phyloP scores from a whole-genome alignment of 1,139 yeast species.

The Yamadazyma oceani region DNA sequence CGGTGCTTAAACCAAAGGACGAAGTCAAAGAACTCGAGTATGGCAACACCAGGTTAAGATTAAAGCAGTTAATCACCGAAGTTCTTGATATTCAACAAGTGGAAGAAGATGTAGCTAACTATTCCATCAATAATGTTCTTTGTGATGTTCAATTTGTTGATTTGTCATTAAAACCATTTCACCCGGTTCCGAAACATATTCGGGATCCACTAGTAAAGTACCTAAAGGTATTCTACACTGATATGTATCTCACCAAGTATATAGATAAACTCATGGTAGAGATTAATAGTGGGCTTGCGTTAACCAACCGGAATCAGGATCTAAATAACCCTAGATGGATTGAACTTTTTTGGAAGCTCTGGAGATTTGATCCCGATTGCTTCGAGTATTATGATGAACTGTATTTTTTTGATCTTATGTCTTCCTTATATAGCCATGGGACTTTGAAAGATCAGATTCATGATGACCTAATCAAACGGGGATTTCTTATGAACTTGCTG shows the following conservation, averaged over 20 bases:
- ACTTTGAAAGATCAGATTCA: neutral
- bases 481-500: constrained; percentile 12
- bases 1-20: neutral
- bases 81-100: neutral
- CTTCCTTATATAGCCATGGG: neutral
- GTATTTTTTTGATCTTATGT: constrained; percentile 5
- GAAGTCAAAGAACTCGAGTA: neutral
- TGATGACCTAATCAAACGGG: constrained; percentile 2
- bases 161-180: neutral
- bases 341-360: constrained; percentile 9
- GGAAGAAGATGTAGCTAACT: neutral
- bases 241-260: neutral
- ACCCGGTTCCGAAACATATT: neutral
- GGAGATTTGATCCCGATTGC: constrained; percentile 14
- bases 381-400: constrained; percentile 10
- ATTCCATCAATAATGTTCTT: neutral
- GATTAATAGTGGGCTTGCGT: constrained; percentile 2
- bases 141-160: neutral
- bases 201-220: neutral
- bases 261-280: constrained; percentile 6
- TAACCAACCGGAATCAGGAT: neutral
- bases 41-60: neutral
- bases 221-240: neutral
- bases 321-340: constrained; percentile 11
- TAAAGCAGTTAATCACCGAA: neutral